Evolutionary conservation across 495 filamentous ascomycete genomes (phyloP).

Genomic region (Penicillium cinerascens): DNA sequence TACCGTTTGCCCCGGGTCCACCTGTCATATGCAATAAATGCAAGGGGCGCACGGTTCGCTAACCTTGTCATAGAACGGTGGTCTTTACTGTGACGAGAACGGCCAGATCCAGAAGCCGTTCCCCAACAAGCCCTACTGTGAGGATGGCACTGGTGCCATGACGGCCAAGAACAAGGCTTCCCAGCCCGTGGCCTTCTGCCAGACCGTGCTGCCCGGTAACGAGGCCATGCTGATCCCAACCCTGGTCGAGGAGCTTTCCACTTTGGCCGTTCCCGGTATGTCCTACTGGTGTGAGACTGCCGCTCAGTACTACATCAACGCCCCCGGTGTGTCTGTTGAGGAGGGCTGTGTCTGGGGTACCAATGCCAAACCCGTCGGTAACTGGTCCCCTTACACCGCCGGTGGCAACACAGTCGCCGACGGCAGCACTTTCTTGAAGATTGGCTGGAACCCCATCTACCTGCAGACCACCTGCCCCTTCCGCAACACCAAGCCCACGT

Average conservation of each 20-base stretch:
- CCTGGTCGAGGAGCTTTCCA: constrained; percentile 48
- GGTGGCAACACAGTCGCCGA: constrained; percentile 66
- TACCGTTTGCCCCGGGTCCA: constrained; percentile 8
- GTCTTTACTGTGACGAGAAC: constrained; percentile 66
- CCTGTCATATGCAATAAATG: constrained; percentile 19
- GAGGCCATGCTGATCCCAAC: constrained; percentile 87
- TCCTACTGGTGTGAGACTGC: constrained; percentile 71
- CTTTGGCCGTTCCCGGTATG: constrained; percentile 67
- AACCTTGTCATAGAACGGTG: constrained; percentile 61
- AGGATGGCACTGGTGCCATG: constrained; percentile 64
- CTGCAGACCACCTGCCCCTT: constrained; percentile 56
- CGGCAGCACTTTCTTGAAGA: constrained; percentile 70
- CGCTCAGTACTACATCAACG: constrained; percentile 82
- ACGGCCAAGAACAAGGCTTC: constrained; percentile 60
- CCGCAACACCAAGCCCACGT: constrained; percentile 56
- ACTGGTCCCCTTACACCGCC: constrained; percentile 78
- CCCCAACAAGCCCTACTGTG: constrained; percentile 64
- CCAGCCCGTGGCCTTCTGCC: constrained; percentile 67
- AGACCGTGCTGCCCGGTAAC: constrained; percentile 81
- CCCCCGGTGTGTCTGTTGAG: constrained; percentile 58
- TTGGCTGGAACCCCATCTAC: constrained; percentile 80
- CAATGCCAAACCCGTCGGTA: constrained; percentile 60
- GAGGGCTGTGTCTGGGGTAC: constrained; percentile 73
- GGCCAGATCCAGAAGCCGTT: constrained; percentile 72
- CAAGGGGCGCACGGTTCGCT: constrained; percentile 12